Conservation (phyloP, 148 eudicot genomes). For the Chenopodium album region DNA sequence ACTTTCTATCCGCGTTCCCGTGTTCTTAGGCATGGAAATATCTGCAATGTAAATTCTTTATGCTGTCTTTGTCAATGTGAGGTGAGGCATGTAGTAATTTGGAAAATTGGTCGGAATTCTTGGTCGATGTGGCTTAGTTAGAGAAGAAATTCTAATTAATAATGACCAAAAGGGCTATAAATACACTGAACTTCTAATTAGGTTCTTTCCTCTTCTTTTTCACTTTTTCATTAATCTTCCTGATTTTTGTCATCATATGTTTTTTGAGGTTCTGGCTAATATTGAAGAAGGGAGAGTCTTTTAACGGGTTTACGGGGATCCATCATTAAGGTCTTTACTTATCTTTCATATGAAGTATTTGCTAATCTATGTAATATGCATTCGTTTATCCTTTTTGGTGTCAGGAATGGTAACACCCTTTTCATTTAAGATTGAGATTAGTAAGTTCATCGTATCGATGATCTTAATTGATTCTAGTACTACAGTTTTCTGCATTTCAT, state of each 20-base stretch:
- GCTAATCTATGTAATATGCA: not conserved
- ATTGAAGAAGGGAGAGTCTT: not conserved
- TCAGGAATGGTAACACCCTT: not conserved
- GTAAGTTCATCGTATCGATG: not conserved
- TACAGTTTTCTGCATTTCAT: not conserved
- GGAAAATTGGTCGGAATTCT: slow-evolving; percentile 5
- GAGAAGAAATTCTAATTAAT: slow-evolving; percentile 16
- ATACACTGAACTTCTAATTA: not conserved
- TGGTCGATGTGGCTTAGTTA: slow-evolving; percentile 10
- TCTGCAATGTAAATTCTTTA: slow-evolving; percentile 12
- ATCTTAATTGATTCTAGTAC: not conserved
- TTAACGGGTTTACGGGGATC: not conserved
- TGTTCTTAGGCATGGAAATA: slow-evolving; percentile 9
- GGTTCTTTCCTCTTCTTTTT: not conserved
- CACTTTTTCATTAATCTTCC: slow-evolving; percentile 8
- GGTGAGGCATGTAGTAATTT: slow-evolving; percentile 20
- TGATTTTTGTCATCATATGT: slow-evolving; percentile 3
- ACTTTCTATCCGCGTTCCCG: not conserved
- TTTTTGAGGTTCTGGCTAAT: not conserved
- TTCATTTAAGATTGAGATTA: not conserved
- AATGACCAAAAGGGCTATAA: slow-evolving; percentile 6
- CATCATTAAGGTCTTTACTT: slow-evolving; percentile 17
- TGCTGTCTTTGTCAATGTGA: slow-evolving; percentile 30
- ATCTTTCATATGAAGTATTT: not conserved
- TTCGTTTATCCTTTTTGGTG: too few species aligned